These are phyloP conservation scores for Viridothelium virens DNA, from an alignment of 495 filamentous ascomycete species.

Conservation along the genomic window DNA sequence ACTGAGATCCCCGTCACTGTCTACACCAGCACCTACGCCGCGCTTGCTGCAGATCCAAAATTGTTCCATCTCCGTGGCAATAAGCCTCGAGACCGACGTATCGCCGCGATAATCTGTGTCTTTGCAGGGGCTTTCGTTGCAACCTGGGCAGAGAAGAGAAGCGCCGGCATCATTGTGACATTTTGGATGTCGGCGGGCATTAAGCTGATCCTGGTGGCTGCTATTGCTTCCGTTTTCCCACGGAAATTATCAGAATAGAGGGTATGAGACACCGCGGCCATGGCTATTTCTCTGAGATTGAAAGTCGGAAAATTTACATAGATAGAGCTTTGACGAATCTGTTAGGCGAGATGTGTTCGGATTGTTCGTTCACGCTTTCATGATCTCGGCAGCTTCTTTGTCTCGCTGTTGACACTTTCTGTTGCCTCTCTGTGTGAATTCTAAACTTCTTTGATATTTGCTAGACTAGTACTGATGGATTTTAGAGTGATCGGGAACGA, in stretches of 20 bases:
- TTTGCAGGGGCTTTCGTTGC: slow-evolving; percentile 8
- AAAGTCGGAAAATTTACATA: not conserved
- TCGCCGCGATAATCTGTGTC: slow-evolving; percentile 2
- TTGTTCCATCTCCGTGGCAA: slow-evolving; percentile 9
- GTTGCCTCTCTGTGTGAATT: not conserved
- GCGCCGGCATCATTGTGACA: slow-evolving; percentile 3
- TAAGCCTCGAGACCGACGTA: not conserved
- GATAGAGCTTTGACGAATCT: slow-evolving; percentile 7
- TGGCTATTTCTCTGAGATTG: not conserved
- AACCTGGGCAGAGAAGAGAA: slow-evolving; percentile 11
- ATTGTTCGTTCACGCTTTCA: not conserved
- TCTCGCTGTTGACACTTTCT: not conserved
- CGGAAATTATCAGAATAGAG: not conserved
- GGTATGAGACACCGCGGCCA: not conserved
- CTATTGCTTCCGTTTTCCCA: not conserved
- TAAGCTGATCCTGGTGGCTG: not conserved
- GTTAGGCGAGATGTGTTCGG: not conserved
- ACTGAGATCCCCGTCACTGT: slow-evolving; percentile 68
- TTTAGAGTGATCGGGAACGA: no score
- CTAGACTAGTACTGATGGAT: no score
- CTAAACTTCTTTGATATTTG: not conserved
- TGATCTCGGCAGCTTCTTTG: not conserved
- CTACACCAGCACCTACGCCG: slow-evolving; percentile 40
- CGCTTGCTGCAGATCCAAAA: slow-evolving; percentile 10
- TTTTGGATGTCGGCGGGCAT: slow-evolving; percentile 11